These are phyloP conservation scores for Hyphodiscus sp. DNA, from an alignment of 2,329 filamentous ascomycete genomes.

Conservation along the genomic window DNA sequence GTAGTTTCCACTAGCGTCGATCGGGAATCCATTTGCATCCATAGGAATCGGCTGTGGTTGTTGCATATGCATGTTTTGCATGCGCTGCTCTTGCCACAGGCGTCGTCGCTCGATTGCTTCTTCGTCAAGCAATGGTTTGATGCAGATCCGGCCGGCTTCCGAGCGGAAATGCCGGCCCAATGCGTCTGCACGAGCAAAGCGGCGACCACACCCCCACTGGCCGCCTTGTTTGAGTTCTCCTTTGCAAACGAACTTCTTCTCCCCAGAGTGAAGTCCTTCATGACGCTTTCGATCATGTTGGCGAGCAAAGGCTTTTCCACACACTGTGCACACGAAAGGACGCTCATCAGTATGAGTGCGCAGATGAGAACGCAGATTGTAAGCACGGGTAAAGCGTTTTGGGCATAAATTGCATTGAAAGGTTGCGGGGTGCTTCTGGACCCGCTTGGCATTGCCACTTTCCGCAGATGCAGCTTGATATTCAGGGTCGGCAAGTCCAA, in stretches of 20 bases:
- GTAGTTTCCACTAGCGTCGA: constrained; percentile 53
- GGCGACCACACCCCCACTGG: constrained; percentile 86
- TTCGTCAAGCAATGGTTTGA: constrained; percentile 94
- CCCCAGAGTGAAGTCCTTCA: constrained; percentile 90
- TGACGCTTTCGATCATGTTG: constrained; percentile 97
- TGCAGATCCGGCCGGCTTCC: constrained; percentile 91
- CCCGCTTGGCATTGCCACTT: constrained; percentile 61
- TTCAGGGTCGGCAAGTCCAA: constrained; percentile 83
- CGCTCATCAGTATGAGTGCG: constrained; percentile 96
- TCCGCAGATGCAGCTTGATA: constrained; percentile 62
- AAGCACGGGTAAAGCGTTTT: constrained; percentile 92
- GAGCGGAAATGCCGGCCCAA: constrained; percentile 91
- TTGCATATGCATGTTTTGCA: constrained; percentile 51
- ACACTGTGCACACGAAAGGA: constrained; percentile 94
- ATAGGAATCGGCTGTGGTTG: constrained; percentile 54
- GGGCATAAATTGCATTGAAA: constrained; percentile 93
- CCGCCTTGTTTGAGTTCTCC: constrained; percentile 78
- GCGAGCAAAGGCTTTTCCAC: constrained; percentile 92
- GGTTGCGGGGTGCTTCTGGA: constrained; percentile 94
- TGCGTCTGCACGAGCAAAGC: constrained; percentile 92
- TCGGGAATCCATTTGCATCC: constrained; percentile 52
- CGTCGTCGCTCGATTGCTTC: constrained; percentile 80
- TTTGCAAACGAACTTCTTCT: constrained; percentile 98
- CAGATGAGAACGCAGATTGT: constrained; percentile 91
- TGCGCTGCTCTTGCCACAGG: constrained; percentile 64